These are phyloP conservation scores for Fagus crenata DNA, from an alignment of 306 rosid species.

Conservation along the genomic window DNA sequence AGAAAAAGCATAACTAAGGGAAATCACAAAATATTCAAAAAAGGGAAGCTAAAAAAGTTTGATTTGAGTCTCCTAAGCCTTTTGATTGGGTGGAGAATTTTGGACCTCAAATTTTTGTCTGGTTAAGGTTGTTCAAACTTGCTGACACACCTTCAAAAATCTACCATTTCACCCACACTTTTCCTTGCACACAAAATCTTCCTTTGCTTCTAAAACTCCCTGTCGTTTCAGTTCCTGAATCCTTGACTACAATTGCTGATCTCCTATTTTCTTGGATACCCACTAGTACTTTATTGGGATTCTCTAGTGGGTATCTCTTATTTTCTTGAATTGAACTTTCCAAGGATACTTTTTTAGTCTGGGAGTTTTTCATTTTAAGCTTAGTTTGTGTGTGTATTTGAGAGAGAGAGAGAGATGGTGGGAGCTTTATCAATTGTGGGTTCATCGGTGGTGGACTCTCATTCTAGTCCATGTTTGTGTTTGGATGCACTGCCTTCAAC, in stretches of 20 bases:
- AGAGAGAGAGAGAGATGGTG: slow-evolving; percentile 47
- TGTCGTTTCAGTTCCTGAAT: slow-evolving; percentile 39
- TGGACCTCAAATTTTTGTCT: slow-evolving; percentile 59
- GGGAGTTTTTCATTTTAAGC: slow-evolving; percentile 19
- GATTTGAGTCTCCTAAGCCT: slow-evolving; percentile 39
- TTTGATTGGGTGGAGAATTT: slow-evolving; percentile 33
- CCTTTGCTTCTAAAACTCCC: not conserved
- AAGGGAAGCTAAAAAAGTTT: slow-evolving; percentile 7
- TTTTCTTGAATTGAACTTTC: slow-evolving; percentile 15
- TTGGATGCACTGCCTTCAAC: slow-evolving; percentile 71
- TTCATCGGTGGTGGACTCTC: slow-evolving; percentile 80
- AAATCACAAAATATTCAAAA: not conserved
- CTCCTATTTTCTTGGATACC: slow-evolving; percentile 42
- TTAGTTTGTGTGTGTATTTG: slow-evolving; percentile 2
- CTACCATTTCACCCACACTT: slow-evolving; percentile 22
- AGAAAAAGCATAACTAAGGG: not conserved
- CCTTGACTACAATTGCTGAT: slow-evolving; percentile 40
- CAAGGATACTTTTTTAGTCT: slow-evolving; percentile 13
- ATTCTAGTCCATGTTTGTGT: slow-evolving; percentile 79
- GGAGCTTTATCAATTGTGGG: slow-evolving; percentile 71
- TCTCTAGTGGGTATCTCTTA: slow-evolving; percentile 16
- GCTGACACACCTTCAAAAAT: slow-evolving; percentile 40
- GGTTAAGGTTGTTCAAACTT: slow-evolving; percentile 40
- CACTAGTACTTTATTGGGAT: slow-evolving; percentile 28
- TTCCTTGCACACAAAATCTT: slow-evolving; percentile 38